A percentile compares a stretch with the other conserved stretches of the same genome.
Evolutionary conservation across 345 rosid genomes (phyloP).

Genomic region (Sapria himalayana): DNA sequence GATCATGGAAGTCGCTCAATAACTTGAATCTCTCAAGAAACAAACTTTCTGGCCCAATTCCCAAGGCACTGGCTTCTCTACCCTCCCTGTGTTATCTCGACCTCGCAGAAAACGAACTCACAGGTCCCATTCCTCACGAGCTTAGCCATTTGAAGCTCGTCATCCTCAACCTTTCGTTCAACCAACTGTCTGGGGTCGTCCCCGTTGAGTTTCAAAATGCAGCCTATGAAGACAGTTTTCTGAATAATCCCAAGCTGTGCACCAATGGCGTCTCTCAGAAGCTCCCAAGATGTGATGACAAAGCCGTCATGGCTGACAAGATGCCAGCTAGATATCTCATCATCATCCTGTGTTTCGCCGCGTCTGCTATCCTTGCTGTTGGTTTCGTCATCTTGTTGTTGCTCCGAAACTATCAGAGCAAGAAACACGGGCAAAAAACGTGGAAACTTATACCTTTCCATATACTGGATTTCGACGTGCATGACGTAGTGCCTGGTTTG

Average conservation of each 20-base stretch:
- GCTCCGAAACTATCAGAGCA: conserved; percentile 25
- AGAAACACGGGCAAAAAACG: conserved; percentile 16
- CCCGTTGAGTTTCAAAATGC: conserved; percentile 33
- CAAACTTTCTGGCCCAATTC: conserved; percentile 48
- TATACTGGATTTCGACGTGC: conserved; percentile 38
- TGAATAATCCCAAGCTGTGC: conserved; percentile 50
- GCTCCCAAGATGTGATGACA: conserved; percentile 33
- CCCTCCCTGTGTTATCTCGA: conserved; percentile 87
- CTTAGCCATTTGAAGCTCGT: conserved; percentile 80
- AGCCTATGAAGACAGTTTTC: conserved; percentile 51
- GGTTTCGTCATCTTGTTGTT: conserved; percentile 17
- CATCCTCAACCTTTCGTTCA: conserved; percentile 70
- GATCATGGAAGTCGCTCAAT: conserved; percentile 40
- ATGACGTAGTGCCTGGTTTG: conserved; percentile 34
- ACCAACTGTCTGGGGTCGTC: conserved; percentile 53
- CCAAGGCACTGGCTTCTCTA: conserved; percentile 49
- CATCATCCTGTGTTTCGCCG: conserved; percentile 20
- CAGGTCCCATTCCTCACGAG: conserved; percentile 53
- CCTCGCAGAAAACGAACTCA: conserved; percentile 61
- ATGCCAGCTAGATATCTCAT: conserved; percentile 26
- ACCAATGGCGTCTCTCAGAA: conserved; percentile 21
- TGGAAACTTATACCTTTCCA: conserved; percentile 88
- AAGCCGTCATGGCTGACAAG: conserved; percentile 9
- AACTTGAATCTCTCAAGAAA: conserved; percentile 39
- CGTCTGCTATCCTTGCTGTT: conserved; percentile 14